These are phyloP conservation scores for Fraxinus latifolia DNA, from an alignment of 305 asterid species.

Conservation along the genomic window DNA sequence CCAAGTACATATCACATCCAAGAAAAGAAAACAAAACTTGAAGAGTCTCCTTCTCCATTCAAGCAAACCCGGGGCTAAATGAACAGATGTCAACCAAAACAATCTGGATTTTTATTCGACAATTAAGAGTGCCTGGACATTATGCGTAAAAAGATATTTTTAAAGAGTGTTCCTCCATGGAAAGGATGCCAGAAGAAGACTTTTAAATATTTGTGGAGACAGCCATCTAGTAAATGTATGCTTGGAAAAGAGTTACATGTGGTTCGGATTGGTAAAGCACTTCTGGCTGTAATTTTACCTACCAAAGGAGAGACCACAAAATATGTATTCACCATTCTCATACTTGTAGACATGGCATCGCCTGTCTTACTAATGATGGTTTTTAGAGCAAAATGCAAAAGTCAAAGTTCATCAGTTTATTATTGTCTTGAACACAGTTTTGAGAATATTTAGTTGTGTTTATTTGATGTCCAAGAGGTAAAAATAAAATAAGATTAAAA, in stretches of 20 bases:
- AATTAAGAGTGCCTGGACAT: neutral
- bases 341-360: neutral
- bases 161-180: neutral
- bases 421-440: neutral
- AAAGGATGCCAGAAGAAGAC: neutral
- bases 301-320: neutral
- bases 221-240: neutral
- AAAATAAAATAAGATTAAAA: neutral
- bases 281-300: neutral
- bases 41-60: neutral
- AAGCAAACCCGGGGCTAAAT: neutral
- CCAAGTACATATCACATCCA: conserved; percentile 12
- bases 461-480: neutral
- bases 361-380: neutral
- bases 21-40: neutral
- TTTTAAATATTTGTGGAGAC: neutral
- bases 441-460: neutral
- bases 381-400: neutral
- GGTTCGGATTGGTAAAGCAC: neutral
- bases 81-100: neutral
- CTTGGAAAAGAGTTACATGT: neutral
- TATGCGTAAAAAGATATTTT: neutral
- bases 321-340: neutral
- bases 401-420: neutral
- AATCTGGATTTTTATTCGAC: neutral